A percentile compares a stretch with the other conserved stretches of the same genome.
Evolutionary conservation across 331 rosid species (phyloP).

Genomic region (Quercus tomentella): DNA sequence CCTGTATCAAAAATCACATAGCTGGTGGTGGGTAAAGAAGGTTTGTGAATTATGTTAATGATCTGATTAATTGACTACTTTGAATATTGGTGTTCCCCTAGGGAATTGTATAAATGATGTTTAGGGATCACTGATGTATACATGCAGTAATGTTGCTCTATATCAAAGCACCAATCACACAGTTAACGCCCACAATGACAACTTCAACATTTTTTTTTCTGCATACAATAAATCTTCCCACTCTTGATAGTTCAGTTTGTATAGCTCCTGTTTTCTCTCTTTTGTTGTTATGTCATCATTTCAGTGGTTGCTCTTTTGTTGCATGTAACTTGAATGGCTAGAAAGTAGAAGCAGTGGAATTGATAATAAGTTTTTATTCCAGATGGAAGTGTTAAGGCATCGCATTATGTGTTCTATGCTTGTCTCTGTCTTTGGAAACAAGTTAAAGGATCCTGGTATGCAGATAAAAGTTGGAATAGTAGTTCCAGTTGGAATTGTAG

Average conservation of each 20-base stretch:
- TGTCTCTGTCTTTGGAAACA: background rate
- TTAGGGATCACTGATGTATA: too few species aligned
- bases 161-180: background rate
- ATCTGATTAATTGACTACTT: too few species aligned
- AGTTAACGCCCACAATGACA: background rate
- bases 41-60: too few species aligned
- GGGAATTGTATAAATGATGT: too few species aligned
- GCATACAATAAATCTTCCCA: background rate
- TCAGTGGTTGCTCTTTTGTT: too few species aligned
- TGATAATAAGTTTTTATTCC: background rate
- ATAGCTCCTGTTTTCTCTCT: background rate
- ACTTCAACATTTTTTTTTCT: background rate
- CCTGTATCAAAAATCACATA: too few species aligned
- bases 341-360: background rate
- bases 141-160: too few species aligned
- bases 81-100: too few species aligned
- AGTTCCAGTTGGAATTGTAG: too few species aligned
- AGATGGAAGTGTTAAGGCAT: background rate
- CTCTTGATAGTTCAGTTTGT: background rate
- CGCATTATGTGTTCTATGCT: background rate
- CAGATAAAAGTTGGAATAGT: background rate
- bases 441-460: background rate
- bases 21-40: too few species aligned
- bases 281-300: background rate
- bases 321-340: too few species aligned